phyloP scores from a whole-genome alignment of 257 asterid genomes.

The Schizonepeta tenuifolia region DNA sequence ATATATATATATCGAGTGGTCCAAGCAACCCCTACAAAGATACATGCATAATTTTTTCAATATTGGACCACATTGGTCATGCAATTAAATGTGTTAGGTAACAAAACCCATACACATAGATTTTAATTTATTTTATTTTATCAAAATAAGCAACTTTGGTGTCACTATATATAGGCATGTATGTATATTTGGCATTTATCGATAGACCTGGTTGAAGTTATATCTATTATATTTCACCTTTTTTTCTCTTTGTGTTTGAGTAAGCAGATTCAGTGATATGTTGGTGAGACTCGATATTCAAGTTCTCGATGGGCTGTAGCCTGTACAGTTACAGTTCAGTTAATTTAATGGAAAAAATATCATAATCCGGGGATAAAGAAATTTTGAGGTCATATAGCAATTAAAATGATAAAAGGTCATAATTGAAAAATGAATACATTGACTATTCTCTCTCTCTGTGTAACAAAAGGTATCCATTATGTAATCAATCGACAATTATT shows the following conservation, averaged over 20 bases:
- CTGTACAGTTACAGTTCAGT: too few relatives aligned
- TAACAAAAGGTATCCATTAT: not conserved
- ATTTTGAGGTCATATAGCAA: too few relatives aligned
- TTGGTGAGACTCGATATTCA: not conserved
- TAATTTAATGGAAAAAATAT: too few relatives aligned
- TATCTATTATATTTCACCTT: not conserved
- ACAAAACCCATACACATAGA: constrained; percentile 12
- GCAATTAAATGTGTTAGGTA: constrained; percentile 34
- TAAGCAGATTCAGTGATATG: not conserved
- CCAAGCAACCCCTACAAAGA: constrained; percentile 41
- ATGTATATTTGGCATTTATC: not conserved
- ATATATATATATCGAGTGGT: constrained; percentile 37
- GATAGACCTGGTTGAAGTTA: not conserved
- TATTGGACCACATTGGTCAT: constrained; percentile 32
- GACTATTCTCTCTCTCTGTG: too few relatives aligned
- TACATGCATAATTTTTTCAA: constrained; percentile 22
- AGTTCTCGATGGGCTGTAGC: too few relatives aligned
- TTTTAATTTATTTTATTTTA: not conserved
- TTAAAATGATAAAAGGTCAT: not conserved
- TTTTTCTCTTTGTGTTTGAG: not conserved
- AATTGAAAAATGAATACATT: not conserved
- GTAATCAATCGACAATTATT: constrained; percentile 14
- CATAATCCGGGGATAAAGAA: too few relatives aligned
- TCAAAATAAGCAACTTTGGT: not conserved
- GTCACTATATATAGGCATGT: not conserved